phyloP scores from a whole-genome alignment of 176 grass and related monocot genomes.

The Oryza rufipogon region DNA sequence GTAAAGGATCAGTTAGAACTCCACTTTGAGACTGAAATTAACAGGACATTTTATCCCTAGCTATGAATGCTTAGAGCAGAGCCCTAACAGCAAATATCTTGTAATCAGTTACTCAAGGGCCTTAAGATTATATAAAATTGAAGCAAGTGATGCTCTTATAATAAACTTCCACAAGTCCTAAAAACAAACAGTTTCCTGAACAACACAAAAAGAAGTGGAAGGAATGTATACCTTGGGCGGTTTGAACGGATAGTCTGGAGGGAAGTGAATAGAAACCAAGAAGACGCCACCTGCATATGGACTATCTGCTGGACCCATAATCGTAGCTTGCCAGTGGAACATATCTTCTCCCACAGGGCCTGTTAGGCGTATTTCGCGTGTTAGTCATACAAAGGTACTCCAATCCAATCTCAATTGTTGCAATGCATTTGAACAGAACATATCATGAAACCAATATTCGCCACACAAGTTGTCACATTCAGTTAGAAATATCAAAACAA shows the following conservation, averaged over 20 bases:
- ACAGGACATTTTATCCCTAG: neutral
- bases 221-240: slow-evolving; percentile 49
- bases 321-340: slow-evolving; percentile 64
- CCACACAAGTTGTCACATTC: neutral
- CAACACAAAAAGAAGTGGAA: neutral
- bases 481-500: neutral
- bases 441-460: neutral
- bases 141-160: neutral
- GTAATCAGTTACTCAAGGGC: neutral
- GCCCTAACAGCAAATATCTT: neutral
- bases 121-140: neutral
- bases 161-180: neutral
- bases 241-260: slow-evolving; percentile 67
- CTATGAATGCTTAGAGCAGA: neutral
- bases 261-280: slow-evolving; percentile 61
- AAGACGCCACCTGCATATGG: slow-evolving; percentile 59
- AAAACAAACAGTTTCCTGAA: neutral
- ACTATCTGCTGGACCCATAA: slow-evolving; percentile 63
- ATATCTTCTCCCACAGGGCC: slow-evolving; percentile 58
- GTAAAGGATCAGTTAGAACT: neutral
- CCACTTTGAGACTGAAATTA: neutral
- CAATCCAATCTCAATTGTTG: neutral
- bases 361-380: neutral
- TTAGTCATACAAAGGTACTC: slow-evolving; percentile 10
- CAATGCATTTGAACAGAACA: neutral